phyloP scores from a whole-genome alignment of 129 eudicot genomes.

The Escallonia rubra region DNA sequence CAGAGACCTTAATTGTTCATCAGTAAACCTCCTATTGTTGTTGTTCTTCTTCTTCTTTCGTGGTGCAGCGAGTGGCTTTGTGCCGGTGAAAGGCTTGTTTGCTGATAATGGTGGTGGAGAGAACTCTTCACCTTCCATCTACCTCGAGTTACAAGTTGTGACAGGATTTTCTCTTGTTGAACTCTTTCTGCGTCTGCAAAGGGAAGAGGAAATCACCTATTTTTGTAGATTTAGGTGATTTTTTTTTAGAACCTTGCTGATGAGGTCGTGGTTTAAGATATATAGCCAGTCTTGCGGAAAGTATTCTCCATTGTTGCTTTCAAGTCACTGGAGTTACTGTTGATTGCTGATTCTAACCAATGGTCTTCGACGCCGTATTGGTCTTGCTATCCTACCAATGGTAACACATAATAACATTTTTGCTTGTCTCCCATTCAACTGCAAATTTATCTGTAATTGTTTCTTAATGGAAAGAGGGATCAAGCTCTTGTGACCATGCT shows the following conservation, averaged over 20 bases:
- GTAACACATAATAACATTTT: no score
- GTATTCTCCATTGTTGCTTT: conserved; percentile 10
- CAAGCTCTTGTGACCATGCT: no score
- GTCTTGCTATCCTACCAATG: conserved; percentile 22
- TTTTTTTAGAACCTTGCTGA: conserved; percentile 14
- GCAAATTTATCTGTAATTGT: no score
- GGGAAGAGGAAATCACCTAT: background rate
- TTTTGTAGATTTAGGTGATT: conserved; percentile 11
- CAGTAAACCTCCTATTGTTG: conserved; percentile 44
- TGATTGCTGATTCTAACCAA: conserved; percentile 10
- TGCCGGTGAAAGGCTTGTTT: background rate
- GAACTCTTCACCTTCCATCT: conserved; percentile 22
- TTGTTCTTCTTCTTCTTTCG: conserved; percentile 25
- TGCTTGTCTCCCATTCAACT: no score
- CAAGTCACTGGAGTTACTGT: conserved; percentile 9
- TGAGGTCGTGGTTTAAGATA: conserved; percentile 10
- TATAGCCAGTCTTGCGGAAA: conserved; percentile 16
- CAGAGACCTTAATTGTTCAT: conserved; percentile 55
- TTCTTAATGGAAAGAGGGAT: no score
- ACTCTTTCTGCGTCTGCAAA: conserved; percentile 4
- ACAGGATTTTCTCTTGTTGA: background rate
- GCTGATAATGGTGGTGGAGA: conserved; percentile 12
- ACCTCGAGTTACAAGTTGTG: background rate
- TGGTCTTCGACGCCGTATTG: conserved; percentile 28
- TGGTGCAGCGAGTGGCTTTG: background rate